Evolutionary conservation across 169 alveolate species (phyloP), one percentile per base, ranked within the genome.

Genomic region (Theileria orientalis): DNA sequence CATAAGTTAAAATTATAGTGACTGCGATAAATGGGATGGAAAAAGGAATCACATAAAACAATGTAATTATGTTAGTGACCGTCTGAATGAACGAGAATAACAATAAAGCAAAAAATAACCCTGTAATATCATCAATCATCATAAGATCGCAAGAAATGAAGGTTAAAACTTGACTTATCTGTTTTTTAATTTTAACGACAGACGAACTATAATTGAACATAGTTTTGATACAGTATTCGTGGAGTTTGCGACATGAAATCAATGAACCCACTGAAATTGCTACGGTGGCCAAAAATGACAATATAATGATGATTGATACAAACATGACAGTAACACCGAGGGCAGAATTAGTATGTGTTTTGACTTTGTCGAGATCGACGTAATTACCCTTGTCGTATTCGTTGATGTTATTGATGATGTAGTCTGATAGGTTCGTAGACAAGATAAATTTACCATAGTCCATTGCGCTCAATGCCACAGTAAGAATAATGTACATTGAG

Each of bases 71-170:
- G n/a, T n/a, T n/a, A n/a, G n/a, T n/a, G n/a, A n/a, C n/a, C n/a
- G n/a, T n/a, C n/a, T n/a, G n/a, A n/a, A n/a, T n/a, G n/a, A n/a
- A n/a, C 13, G 85, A 79, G 23, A 76, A 76, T 8, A 72, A 0
- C 21, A 59, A 57, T 14, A 68, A 19, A 13, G 72, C 33, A 33
- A 62, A 57, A 1, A 62, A 59, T 3, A 69, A n/a, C 57, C 42
- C 33, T 2, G 57, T n/a, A n/a, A n/a, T n/a, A n/a, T n/a, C n/a
- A n/a, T n/a, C n/a, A n/a, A n/a, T n/a, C n/a, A n/a, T n/a, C 54
- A 6, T 72, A 2, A 76, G 37, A 76, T 76, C 85, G 1, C 70
- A 63, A 0, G 67, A 62, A 47, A 74, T 23, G 27, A 62, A 27
- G 23, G 83, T 74, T 21, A 63, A 42, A 8, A 46, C 37, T 21